These are phyloP conservation scores for Sphaerostilbella broomeana DNA, from an alignment of 2,329 filamentous ascomycete species.

Conservation along the genomic window DNA sequence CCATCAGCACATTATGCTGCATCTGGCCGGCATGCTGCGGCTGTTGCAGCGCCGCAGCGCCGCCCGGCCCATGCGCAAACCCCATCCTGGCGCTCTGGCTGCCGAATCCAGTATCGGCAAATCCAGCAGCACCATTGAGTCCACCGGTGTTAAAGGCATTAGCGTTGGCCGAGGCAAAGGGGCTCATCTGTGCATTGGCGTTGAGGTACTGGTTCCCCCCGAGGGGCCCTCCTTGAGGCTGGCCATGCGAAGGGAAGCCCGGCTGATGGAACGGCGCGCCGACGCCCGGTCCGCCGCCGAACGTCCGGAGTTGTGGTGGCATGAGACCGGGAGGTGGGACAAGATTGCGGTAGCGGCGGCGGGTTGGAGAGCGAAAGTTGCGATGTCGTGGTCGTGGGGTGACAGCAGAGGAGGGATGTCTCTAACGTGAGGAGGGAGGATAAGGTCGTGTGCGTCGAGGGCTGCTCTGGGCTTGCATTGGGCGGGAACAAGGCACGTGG, in stretches of 20 bases:
- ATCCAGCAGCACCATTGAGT: constrained; percentile 51
- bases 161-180: constrained; percentile 53
- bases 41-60: constrained; percentile 50
- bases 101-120: constrained; percentile 65
- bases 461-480: constrained; percentile 18
- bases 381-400: neutral
- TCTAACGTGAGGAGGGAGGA: constrained; percentile 25
- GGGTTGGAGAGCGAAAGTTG: neutral
- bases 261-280: constrained; percentile 36
- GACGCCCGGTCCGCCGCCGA: constrained; percentile 32
- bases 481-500: constrained; percentile 5
- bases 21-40: constrained; percentile 47
- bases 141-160: constrained; percentile 52
- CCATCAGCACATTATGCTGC: constrained; percentile 35
- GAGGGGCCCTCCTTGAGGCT: constrained; percentile 47
- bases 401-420: constrained; percentile 11
- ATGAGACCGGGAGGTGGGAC: constrained; percentile 17
- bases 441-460: constrained; percentile 12
- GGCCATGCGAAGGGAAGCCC: constrained; percentile 47
- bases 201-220: constrained; percentile 66
- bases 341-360: neutral
- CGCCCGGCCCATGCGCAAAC: constrained; percentile 59
- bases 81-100: constrained; percentile 85
- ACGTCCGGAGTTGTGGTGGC: constrained; percentile 34
- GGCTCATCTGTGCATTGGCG: constrained; percentile 60